Evolutionary conservation across 78 protist genomes (phyloP), one percentile per base, ranked within the genome.

Genomic region (Polysphondylium violaceum): DNA sequence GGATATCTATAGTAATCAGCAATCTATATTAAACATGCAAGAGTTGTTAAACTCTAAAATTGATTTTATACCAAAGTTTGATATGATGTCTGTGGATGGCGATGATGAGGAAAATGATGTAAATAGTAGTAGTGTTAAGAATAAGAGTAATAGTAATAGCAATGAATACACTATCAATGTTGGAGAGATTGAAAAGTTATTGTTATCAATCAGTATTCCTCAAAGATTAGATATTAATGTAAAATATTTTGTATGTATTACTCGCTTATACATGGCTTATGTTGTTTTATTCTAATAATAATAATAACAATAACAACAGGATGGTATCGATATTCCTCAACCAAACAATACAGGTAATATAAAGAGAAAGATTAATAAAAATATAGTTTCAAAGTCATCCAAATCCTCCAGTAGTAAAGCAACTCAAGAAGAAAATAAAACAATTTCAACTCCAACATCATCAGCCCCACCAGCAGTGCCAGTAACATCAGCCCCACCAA

Each of bases 21-120:
- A 25, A n/a, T 68, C 51, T 27, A 38, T 23, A 9, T 64, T 78
- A 25, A 78, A 78, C 51, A 78, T 78, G 88, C 88, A 78, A 65
- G 69, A 65, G 11, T 27, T 78, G 35, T 43, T 78, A 16, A 75
- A 78, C 23, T 61, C 88, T 35, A 44, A 36, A 36, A 65, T 78
- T 64, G 88, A 78, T 35, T 78, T 78, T 40, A 78, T 78, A 23
- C 88, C 88, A 47, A 78, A 85, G 21, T 41, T 58, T 61, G 91
- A 85, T 29, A 65, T 38, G 33, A 38, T 65, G 40, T 36, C 36
- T 3, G 17, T 65, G 16, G 21, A n/a, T 38, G 33, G n/a, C 6
- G 41, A 72, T 68, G 38, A 61, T 61, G 76, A 27, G 3, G 8
- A 16, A 23, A 2, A 59, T 29, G 21, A 31, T 61, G 53, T 47